These are phyloP conservation scores for Neurospora sp. DNA, from an alignment of 495 filamentous ascomycete species.

Conservation along the genomic window DNA sequence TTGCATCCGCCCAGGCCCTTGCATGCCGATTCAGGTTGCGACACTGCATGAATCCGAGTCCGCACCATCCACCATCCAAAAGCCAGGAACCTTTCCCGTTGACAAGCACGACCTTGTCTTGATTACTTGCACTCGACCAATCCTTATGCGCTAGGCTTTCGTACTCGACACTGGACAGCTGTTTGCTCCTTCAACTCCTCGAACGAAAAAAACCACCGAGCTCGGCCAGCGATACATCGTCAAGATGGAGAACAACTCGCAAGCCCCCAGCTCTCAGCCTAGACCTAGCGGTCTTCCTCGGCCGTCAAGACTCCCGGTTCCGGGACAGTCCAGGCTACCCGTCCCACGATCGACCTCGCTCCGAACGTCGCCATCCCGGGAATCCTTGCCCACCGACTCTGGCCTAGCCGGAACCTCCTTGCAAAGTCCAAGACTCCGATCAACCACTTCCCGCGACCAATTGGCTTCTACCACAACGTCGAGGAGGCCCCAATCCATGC, in stretches of 20 bases:
- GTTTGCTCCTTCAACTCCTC: background rate
- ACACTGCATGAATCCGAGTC: background rate
- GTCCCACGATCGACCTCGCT: slow-evolving; percentile 19
- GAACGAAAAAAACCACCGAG: background rate
- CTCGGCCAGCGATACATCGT: background rate
- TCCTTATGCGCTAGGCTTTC: background rate
- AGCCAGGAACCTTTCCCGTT: background rate
- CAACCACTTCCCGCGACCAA: slow-evolving; percentile 33
- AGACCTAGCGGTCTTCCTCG: slow-evolving; percentile 19
- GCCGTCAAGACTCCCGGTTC: slow-evolving; percentile 15
- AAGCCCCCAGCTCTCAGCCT: slow-evolving; percentile 1
- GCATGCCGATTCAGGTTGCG: background rate
- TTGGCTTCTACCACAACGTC: slow-evolving; percentile 15
- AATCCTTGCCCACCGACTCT: slow-evolving; percentile 10
- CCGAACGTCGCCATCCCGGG: slow-evolving; percentile 19
- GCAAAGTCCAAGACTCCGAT: slow-evolving; percentile 32
- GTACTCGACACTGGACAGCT: background rate
- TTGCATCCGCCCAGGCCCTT: background rate
- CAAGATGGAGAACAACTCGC: slow-evolving; percentile 26
- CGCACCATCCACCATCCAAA: background rate
- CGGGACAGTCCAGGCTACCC: slow-evolving; percentile 20
- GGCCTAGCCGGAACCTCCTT: slow-evolving; percentile 3
- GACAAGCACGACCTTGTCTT: background rate
- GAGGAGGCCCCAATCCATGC: slow-evolving; percentile 2
- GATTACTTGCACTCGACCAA: background rate